These are phyloP conservation scores for Ophiobolus disseminans DNA, from an alignment of 2,329 filamentous ascomycete species.

Conservation along the genomic window DNA sequence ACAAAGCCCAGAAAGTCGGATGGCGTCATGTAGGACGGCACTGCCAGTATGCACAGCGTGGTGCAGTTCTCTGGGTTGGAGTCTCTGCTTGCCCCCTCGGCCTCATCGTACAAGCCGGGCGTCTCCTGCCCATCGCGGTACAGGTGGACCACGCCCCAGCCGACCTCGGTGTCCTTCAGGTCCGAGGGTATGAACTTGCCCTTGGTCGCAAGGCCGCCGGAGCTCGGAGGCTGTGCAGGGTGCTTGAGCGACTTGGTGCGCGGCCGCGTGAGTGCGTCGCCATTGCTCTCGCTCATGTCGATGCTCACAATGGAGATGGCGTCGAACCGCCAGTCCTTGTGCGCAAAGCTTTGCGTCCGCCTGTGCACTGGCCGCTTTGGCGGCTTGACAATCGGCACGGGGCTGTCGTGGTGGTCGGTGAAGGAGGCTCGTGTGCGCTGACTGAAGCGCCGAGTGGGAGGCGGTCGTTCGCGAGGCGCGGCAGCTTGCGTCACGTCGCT, in stretches of 20 bases:
- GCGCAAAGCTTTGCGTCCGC: slow-evolving; percentile 40
- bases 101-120: slow-evolving; percentile 63
- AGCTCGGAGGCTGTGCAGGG: slow-evolving; percentile 53
- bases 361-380: slow-evolving; percentile 33
- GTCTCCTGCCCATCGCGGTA: slow-evolving; percentile 86
- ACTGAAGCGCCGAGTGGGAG: slow-evolving; percentile 34
- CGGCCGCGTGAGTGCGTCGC: slow-evolving; percentile 39
- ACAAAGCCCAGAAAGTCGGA: slow-evolving; percentile 91
- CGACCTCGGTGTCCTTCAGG: slow-evolving; percentile 75
- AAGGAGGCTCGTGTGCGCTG: slow-evolving; percentile 44
- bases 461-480: slow-evolving; percentile 25
- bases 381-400: slow-evolving; percentile 45
- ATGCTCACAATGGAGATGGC: slow-evolving; percentile 81
- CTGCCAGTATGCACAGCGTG: slow-evolving; percentile 89
- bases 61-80: slow-evolving; percentile 73
- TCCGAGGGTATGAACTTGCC: slow-evolving; percentile 77
- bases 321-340: slow-evolving; percentile 80
- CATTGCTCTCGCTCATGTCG: slow-evolving; percentile 65
- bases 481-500: slow-evolving; percentile 28
- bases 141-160: slow-evolving; percentile 92
- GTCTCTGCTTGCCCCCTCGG: slow-evolving; percentile 34
- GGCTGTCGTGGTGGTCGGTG: slow-evolving; percentile 48
- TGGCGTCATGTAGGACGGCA: slow-evolving; percentile 91
- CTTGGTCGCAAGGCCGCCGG: slow-evolving; percentile 76
- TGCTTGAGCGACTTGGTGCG: slow-evolving; percentile 43